Conservation (phyloP, 805 yeast genomes). For the Pichia deserticola region DNA sequence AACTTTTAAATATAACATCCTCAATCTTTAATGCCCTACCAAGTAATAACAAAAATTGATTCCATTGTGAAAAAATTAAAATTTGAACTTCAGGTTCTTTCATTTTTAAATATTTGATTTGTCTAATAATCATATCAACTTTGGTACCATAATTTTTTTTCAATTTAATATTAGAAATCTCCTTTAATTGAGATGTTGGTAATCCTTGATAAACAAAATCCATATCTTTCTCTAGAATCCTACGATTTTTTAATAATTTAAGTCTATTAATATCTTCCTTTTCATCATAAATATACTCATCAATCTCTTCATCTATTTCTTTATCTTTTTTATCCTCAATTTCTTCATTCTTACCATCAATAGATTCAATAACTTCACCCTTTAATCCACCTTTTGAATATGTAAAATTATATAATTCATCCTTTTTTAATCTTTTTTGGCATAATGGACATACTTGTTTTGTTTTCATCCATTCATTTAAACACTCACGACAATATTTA, state of each 20-base stretch:
- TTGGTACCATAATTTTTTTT: slow-evolving; percentile 70
- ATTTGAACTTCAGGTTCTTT: slow-evolving; percentile 64
- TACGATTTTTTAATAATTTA: slow-evolving; percentile 17
- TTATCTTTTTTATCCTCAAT: slow-evolving; percentile 12
- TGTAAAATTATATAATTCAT: slow-evolving; percentile 65
- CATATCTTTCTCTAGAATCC: slow-evolving; percentile 25
- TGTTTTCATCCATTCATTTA: slow-evolving; percentile 57
- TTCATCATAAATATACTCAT: slow-evolving; percentile 1
- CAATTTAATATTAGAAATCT: slow-evolving; percentile 38
- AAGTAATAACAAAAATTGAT: slow-evolving; percentile 59
- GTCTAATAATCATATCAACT: slow-evolving; percentile 73
- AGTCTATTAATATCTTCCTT: slow-evolving; percentile 14
- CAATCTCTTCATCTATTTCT: slow-evolving; percentile 1
- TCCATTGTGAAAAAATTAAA: slow-evolving; percentile 86
- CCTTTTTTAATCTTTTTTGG: slow-evolving; percentile 40
- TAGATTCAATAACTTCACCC: slow-evolving; percentile 34
- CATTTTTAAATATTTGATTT: slow-evolving; percentile 54
- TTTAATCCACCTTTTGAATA: slow-evolving; percentile 45
- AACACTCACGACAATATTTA: slow-evolving; percentile 76
- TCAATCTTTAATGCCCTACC: slow-evolving; percentile 58
- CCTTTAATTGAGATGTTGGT: slow-evolving; percentile 33
- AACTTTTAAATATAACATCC: slow-evolving; percentile 50
- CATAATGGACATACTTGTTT: slow-evolving; percentile 75
- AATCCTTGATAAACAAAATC: slow-evolving; percentile 40
- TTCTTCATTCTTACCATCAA: slow-evolving; percentile 3